phyloP scores from a whole-genome alignment of 2,329 filamentous ascomycete species.

The Alternaria incomplexa region DNA sequence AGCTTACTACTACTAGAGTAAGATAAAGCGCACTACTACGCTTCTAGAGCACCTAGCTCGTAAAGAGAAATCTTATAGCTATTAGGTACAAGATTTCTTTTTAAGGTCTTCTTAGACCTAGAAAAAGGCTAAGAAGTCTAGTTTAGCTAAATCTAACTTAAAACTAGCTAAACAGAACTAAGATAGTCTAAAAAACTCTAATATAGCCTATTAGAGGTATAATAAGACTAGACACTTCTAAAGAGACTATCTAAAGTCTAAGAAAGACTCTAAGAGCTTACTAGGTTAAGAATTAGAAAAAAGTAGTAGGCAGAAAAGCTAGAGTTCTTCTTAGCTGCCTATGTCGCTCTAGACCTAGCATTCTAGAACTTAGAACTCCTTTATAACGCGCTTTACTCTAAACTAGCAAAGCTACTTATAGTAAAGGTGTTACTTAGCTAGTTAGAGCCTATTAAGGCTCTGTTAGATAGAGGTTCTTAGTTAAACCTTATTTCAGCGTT shows the following conservation, averaged over 20 bases:
- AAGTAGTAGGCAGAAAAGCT: background rate
- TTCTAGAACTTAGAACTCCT: background rate
- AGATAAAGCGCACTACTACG: background rate
- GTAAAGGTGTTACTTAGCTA: background rate
- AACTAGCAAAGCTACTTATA: background rate
- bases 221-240: background rate
- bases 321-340: background rate
- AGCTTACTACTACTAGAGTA: background rate
- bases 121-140: background rate
- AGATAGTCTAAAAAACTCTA: background rate
- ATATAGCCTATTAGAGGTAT: background rate
- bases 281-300: background rate
- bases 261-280: background rate
- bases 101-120: background rate
- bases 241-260: background rate
- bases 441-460: background rate
- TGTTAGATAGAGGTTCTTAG: background rate
- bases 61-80: background rate
- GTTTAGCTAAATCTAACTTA: background rate
- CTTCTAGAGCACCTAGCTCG: background rate
- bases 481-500: background rate
- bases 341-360: background rate
- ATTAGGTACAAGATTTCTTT: background rate
- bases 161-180: background rate
- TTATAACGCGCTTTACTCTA: background rate